These are phyloP conservation scores for Onygena corvina DNA, from an alignment of 2,329 filamentous ascomycete species.

Conservation along the genomic window DNA sequence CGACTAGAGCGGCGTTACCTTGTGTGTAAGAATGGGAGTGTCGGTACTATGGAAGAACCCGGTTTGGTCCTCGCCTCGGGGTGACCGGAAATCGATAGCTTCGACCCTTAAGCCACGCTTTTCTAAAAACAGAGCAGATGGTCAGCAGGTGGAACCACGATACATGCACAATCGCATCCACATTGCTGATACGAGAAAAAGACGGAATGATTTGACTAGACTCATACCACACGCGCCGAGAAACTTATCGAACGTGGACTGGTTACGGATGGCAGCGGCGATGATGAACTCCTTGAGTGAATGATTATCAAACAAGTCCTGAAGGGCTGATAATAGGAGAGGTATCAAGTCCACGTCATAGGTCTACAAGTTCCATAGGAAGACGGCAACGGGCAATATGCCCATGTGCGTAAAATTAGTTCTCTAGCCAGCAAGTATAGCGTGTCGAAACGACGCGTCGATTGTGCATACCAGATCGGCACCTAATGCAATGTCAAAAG, in stretches of 20 bases:
- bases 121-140: constrained; percentile 19
- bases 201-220: not conserved
- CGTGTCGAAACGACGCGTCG: not conserved
- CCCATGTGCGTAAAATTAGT: not conserved
- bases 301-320: constrained; percentile 45
- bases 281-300: constrained; percentile 44
- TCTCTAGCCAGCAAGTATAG: not conserved
- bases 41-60: constrained; percentile 38
- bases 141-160: constrained; percentile 9
- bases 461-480: constrained; percentile 30
- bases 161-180: too few species aligned
- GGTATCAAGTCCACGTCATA: constrained; percentile 49
- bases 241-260: constrained; percentile 50
- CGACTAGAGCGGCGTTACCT: not conserved
- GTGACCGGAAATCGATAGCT: constrained; percentile 33
- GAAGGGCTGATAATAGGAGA: constrained; percentile 45
- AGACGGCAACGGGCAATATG: not conserved
- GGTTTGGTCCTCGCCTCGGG: constrained; percentile 32
- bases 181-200: constrained; percentile 1
- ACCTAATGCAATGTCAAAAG: constrained; percentile 32
- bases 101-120: constrained; percentile 26
- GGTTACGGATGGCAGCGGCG: constrained; percentile 50
- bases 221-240: constrained; percentile 45
- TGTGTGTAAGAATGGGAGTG: constrained; percentile 30
- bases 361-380: constrained; percentile 36